phyloP scores from a whole-genome alignment of 345 rosid species.

The Hypericum androsaemum region DNA sequence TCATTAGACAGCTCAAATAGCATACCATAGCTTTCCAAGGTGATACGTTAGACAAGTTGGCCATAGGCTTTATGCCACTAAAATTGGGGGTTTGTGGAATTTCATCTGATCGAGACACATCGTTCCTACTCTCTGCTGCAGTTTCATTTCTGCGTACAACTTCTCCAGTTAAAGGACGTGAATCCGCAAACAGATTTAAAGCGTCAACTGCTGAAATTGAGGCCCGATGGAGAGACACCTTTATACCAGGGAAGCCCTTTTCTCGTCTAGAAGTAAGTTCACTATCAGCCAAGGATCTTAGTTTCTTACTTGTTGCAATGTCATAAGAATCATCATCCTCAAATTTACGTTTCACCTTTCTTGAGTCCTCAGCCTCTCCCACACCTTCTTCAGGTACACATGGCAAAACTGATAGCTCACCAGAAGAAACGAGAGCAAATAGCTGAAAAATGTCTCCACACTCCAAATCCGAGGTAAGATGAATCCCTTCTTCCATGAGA shows the following conservation, averaged over 20 bases:
- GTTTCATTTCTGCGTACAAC: slow-evolving; percentile 25
- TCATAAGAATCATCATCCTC: slow-evolving; percentile 46
- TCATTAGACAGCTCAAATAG: slow-evolving; percentile 38
- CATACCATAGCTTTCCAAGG: slow-evolving; percentile 74
- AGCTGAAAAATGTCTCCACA: slow-evolving; percentile 83
- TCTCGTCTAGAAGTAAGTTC: slow-evolving; percentile 75
- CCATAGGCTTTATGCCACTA: slow-evolving; percentile 25
- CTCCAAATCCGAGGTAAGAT: slow-evolving; percentile 63
- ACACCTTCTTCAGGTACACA: slow-evolving; percentile 78
- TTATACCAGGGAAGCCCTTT: slow-evolving; percentile 92
- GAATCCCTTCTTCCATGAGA: slow-evolving; percentile 40
- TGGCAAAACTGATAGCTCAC: slow-evolving; percentile 59
- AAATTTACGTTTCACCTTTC: slow-evolving; percentile 64
- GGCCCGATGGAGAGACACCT: slow-evolving; percentile 41
- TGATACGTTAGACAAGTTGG: slow-evolving; percentile 31
- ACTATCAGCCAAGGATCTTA: slow-evolving; percentile 50
- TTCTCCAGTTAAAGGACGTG: slow-evolving; percentile 20
- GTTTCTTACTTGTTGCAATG: slow-evolving; percentile 45
- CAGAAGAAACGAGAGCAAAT: slow-evolving; percentile 63
- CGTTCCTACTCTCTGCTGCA: slow-evolving; percentile 11
- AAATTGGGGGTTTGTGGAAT: slow-evolving; percentile 31
- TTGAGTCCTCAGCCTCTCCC: slow-evolving; percentile 80
- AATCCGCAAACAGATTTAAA: slow-evolving; percentile 44
- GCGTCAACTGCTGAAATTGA: slow-evolving; percentile 30
- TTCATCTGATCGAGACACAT: slow-evolving; percentile 23